These are phyloP conservation scores for Thelephora aurantiotincta DNA, from an alignment of 768 basidiomycete genomes.

Conservation along the genomic window DNA sequence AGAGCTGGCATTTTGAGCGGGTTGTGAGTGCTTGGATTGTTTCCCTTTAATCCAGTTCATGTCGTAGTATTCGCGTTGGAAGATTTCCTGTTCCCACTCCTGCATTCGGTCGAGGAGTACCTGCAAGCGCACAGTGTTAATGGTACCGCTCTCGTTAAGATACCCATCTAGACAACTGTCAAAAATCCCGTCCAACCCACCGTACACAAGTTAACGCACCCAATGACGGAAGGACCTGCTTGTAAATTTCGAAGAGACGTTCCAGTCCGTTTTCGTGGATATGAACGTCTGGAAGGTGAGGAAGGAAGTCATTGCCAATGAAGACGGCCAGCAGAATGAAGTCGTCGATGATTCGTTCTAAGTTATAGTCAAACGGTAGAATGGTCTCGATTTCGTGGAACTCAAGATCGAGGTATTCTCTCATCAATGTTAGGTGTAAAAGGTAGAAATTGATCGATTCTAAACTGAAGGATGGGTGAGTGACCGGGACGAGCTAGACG, in stretches of 20 bases:
- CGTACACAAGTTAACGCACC: slow-evolving; percentile 20
- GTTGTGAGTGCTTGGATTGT: slow-evolving; percentile 58
- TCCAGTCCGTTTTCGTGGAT: slow-evolving; percentile 97
- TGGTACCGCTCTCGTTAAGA: slow-evolving; percentile 78
- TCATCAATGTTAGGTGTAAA: slow-evolving; percentile 84
- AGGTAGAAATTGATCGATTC: slow-evolving; percentile 89
- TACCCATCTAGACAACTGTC: slow-evolving; percentile 61
- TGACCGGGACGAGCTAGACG: background rate
- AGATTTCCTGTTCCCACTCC: slow-evolving; percentile 77
- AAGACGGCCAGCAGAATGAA: slow-evolving; percentile 95
- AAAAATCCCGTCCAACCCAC: background rate
- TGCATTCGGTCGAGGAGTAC: slow-evolving; percentile 81
- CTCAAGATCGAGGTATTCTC: slow-evolving; percentile 96
- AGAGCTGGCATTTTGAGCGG: slow-evolving; percentile 45
- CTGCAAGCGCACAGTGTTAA: slow-evolving; percentile 71
- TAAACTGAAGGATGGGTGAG: slow-evolving; percentile 20
- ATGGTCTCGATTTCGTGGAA: slow-evolving; percentile 59
- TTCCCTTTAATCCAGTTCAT: slow-evolving; percentile 91
- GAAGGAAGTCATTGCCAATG: slow-evolving; percentile 95
- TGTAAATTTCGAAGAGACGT: slow-evolving; percentile 88
- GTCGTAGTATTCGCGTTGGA: slow-evolving; percentile 85
- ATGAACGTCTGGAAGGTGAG: slow-evolving; percentile 90
- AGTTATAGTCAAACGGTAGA: slow-evolving; percentile 70
- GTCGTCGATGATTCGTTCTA: slow-evolving; percentile 95
- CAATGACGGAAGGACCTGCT: slow-evolving; percentile 71